These are phyloP conservation scores for Mycena haematopus DNA, from an alignment of 768 basidiomycete genomes.

Conservation along the genomic window DNA sequence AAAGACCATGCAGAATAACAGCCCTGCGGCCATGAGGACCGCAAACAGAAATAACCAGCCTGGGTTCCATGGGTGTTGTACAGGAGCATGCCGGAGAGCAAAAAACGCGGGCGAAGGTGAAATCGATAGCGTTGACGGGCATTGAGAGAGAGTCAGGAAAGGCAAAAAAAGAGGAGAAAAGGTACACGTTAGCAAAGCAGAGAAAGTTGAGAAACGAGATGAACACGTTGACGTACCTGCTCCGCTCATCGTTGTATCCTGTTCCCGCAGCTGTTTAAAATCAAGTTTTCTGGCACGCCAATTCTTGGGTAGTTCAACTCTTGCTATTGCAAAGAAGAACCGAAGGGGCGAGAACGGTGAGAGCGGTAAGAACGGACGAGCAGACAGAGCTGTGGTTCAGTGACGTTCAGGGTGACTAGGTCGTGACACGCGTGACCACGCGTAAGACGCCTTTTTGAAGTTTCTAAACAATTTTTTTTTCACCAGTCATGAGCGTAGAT, in stretches of 20 bases:
- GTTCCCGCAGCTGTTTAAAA: slow-evolving; percentile 9
- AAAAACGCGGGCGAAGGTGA: not conserved
- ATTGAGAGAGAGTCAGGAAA: not conserved
- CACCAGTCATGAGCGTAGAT: not conserved
- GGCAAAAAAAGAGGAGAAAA: not conserved
- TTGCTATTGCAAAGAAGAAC: slow-evolving; percentile 2
- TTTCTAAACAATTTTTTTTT: no score
- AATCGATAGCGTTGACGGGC: not conserved
- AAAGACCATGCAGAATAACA: slow-evolving; percentile 99
- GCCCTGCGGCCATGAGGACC: slow-evolving; percentile 92
- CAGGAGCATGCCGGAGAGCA: not conserved
- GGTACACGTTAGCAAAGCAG: slow-evolving; percentile 6
- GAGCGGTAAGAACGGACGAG: not conserved
- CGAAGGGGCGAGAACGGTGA: not conserved
- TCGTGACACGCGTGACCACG: not conserved
- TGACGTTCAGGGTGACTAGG: not conserved
- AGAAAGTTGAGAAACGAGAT: not conserved
- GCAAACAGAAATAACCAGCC: slow-evolving; percentile 87
- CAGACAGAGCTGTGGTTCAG: not conserved
- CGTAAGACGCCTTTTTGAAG: not conserved
- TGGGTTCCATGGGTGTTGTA: not conserved
- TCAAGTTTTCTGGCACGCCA: slow-evolving; percentile 5
- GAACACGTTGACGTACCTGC: slow-evolving; percentile 43
- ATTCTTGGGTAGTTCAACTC: not conserved
- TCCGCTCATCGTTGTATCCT: slow-evolving; percentile 44